Percentiles rank a stretch among this genome's conserved stretches.
phyloP scores from a whole-genome alignment of 2,329 filamentous ascomycete species.

The Talaromyces atroroseus region DNA sequence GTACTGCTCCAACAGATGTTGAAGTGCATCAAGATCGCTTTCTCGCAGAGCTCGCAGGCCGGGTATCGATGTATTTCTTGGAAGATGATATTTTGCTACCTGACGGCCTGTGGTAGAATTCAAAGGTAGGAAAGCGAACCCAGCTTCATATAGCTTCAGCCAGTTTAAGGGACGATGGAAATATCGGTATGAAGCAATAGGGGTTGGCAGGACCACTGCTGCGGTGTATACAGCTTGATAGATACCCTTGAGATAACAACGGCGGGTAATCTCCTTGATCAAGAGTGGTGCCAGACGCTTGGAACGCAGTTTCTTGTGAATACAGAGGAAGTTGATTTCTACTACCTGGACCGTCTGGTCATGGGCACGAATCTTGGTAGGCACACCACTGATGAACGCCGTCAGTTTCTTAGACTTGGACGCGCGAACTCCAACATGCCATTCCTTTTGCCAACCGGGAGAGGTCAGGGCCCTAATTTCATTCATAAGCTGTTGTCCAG shows the following conservation, averaged over 20 bases:
- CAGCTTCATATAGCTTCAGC: slow-evolving; percentile 91
- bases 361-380: slow-evolving; percentile 74
- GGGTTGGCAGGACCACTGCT: slow-evolving; percentile 86
- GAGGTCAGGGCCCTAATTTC: slow-evolving; percentile 78
- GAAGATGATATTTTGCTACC: slow-evolving; percentile 77
- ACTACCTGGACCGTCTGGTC: slow-evolving; percentile 68
- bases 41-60: slow-evolving; percentile 75
- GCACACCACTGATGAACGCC: slow-evolving; percentile 92
- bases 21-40: slow-evolving; percentile 71
- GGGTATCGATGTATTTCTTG: slow-evolving; percentile 63
- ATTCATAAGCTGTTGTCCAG: neutral
- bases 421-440: slow-evolving; percentile 91
- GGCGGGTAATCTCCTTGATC: slow-evolving; percentile 94
- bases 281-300: slow-evolving; percentile 90
- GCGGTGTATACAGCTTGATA: slow-evolving; percentile 97
- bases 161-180: slow-evolving; percentile 92
- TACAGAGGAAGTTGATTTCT: slow-evolving; percentile 96
- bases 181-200: slow-evolving; percentile 88
- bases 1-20: slow-evolving; percentile 70
- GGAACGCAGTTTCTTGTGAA: slow-evolving; percentile 94
- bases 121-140: slow-evolving; percentile 81
- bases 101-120: slow-evolving; percentile 81
- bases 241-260: slow-evolving; percentile 77
- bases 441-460: slow-evolving; percentile 87
- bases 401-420: slow-evolving; percentile 81